Conservation (phyloP, 495 filamentous ascomycete species). For the Durotheca rogersii region DNA sequence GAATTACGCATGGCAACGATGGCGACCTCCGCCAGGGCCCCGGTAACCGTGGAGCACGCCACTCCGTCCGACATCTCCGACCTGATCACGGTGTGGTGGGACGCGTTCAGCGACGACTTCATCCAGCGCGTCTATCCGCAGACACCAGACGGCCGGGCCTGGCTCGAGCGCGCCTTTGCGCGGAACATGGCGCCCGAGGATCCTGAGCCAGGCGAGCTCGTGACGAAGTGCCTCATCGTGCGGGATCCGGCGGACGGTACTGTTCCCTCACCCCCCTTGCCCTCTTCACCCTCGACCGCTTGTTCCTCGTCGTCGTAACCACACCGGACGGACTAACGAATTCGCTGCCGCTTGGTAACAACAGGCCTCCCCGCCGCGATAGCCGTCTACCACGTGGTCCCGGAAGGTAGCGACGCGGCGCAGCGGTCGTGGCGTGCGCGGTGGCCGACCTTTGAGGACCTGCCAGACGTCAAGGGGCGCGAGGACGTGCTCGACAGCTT, state of each 20-base stretch:
- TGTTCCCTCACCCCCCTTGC: not conserved
- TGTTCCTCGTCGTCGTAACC: not conserved
- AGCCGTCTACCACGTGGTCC: conserved; percentile 10
- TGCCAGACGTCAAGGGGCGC: conserved; percentile 6
- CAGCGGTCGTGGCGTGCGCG: conserved; percentile 8
- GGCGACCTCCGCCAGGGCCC: not conserved
- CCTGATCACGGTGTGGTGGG: conserved; percentile 14
- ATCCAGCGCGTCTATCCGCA: conserved; percentile 14
- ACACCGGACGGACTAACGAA: not conserved
- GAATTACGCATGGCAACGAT: too few species aligned
- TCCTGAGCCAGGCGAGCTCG: not conserved
- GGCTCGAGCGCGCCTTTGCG: conserved; percentile 15
- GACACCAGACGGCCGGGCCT: conserved; percentile 11
- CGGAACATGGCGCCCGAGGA: not conserved
- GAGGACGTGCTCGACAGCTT: conserved; percentile 2
- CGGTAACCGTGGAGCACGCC: conserved; percentile 2
- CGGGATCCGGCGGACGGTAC: conserved; percentile 9
- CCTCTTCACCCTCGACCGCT: not conserved
- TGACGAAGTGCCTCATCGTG: conserved; percentile 5
- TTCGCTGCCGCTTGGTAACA: too few species aligned
- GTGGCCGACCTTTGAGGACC: conserved; percentile 7
- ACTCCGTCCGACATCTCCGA: conserved; percentile 8
- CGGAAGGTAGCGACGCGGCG: conserved; percentile 7
- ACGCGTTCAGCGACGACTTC: conserved; percentile 10
- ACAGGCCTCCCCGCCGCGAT: conserved; percentile 12